A percentile compares a stretch with the other conserved stretches of the same genome.
phyloP scores from a whole-genome alignment of 1,139 yeast genomes.

The Lodderomyces pseudojiufengensis region DNA sequence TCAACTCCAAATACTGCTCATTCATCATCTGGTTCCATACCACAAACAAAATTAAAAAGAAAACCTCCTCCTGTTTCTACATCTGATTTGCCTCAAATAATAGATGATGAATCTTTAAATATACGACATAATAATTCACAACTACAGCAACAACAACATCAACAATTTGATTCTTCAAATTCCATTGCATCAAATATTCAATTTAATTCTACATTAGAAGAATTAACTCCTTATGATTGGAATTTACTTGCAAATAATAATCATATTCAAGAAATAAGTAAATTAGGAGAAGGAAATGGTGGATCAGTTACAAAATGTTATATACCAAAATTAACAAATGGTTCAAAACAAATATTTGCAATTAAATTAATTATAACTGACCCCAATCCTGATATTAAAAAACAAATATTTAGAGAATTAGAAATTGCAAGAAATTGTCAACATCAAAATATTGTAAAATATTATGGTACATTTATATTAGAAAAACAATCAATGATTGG shows the following conservation, averaged over 20 bases:
- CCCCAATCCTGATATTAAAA: constrained; percentile 78
- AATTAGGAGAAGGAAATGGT: constrained; percentile 91
- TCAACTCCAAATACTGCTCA: constrained; percentile 9
- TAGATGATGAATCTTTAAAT: too few relatives aligned
- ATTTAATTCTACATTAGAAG: constrained; percentile 31
- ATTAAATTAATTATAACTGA: constrained; percentile 74
- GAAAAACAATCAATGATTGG: constrained; percentile 70
- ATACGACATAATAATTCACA: too few relatives aligned
- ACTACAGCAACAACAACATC: too few relatives aligned
- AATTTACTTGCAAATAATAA: constrained; percentile 52
- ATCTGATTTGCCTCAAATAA: constrained; percentile 21
- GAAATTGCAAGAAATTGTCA: constrained; percentile 81
- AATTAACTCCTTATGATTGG: constrained; percentile 79
- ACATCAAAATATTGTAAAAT: constrained; percentile 81
- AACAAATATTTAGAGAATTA: constrained; percentile 81
- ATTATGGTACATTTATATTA: constrained; percentile 86
- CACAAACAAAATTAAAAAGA: constrained; percentile 21
- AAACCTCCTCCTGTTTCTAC: constrained; percentile 47
- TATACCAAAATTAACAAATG: constrained; percentile 13
- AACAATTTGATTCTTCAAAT: background rate
- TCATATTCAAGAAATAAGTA: constrained; percentile 38
- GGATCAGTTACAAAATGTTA: constrained; percentile 82
- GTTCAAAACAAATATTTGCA: constrained; percentile 65
- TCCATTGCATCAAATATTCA: background rate
- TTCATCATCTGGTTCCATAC: constrained; percentile 7